Evolutionary conservation across 108 stramenopile genomes (phyloP), one percentile per base, ranked within the genome.

Genomic region (Skeletonema grethae): DNA sequence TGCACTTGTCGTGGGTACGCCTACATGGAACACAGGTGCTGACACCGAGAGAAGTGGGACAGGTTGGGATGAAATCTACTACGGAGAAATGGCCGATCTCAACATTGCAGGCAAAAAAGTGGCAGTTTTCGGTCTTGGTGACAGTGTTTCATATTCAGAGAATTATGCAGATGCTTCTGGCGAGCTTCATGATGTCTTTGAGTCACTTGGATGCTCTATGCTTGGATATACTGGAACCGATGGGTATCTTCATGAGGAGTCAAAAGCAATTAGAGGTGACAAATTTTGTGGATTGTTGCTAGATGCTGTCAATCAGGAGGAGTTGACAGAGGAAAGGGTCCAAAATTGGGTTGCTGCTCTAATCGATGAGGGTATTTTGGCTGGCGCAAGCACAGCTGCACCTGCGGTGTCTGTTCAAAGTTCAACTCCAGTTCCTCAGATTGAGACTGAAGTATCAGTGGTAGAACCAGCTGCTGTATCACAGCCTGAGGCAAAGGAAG

Each of bases 41-140:
- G 92, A 96, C 56, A 84, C 65, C 16, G 90, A 93, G 69, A 82
- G 95, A 25, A 84, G 82, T n/a, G 94, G 94, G 15, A 93, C 91
- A 39, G 91, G 90, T n/a, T 95, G 94, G 94, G 94, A 95, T 78
- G 94, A 93, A 71, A 75, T 95, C 20, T 95, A 95, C 67, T 93
- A 93, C 59, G 62, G 66, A 4, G 79, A 84, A 50, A 83, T 95
- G 82, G 67, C 77, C 55, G 79, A 48, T 2, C 73, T 93, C 30
- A 72, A 79, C 10, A 61, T 82, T 29, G 59, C 76, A 11, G 92
- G 90, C 4, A 96, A 93, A 66, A 92, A 91, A 56, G 92, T 96
- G 7, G 95, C 90, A 13, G 91, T 96, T 10, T 96, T 96, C 74
- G 95, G 95, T 31, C 70, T 90, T 28, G 95, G 95, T 30, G 95